These are phyloP conservation scores for Leccinum cinnamomeum DNA, from an alignment of 1,284 basidiomycete species.

Conservation along the genomic window DNA sequence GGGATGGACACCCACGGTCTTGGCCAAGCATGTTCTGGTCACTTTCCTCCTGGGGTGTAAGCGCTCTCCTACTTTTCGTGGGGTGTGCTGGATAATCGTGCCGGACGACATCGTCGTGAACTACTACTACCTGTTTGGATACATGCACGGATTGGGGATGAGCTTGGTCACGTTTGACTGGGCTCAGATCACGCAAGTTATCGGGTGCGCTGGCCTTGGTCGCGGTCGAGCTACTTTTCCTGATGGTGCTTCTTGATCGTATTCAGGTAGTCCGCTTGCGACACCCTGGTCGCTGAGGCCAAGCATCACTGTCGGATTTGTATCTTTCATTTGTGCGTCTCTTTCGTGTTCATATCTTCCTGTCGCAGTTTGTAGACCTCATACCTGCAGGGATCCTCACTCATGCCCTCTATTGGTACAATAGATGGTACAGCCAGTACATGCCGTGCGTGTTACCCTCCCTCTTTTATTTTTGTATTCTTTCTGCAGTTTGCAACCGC, in stretches of 20 bases:
- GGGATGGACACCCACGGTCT: too few species aligned
- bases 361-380: neutral
- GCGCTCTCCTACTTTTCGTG: conserved; percentile 52
- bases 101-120: conserved; percentile 68
- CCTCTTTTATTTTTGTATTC: too few species aligned
- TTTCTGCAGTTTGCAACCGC: neutral
- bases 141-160: conserved; percentile 72
- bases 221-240: neutral
- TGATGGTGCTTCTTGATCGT: neutral
- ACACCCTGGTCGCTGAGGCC: conserved; percentile 76
- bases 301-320: conserved; percentile 79
- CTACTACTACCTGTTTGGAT: conserved; percentile 70
- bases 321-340: conserved; percentile 62
- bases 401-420: conserved; percentile 61
- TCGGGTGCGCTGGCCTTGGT: conserved; percentile 34
- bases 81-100: conserved; percentile 70
- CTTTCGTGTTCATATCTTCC: neutral
- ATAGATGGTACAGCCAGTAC: conserved; percentile 63
- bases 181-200: conserved; percentile 50
- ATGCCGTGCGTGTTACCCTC: conserved; percentile 41
- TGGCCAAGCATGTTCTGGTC: too few species aligned
- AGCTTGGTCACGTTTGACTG: conserved; percentile 69
- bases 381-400: conserved; percentile 52
- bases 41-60: conserved; percentile 35
- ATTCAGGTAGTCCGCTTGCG: conserved; percentile 50